Evolutionary conservation across 352 stramenopile species (phyloP), one percentile per base, ranked within the genome.

Genomic region (Phytopythium helicoides): DNA sequence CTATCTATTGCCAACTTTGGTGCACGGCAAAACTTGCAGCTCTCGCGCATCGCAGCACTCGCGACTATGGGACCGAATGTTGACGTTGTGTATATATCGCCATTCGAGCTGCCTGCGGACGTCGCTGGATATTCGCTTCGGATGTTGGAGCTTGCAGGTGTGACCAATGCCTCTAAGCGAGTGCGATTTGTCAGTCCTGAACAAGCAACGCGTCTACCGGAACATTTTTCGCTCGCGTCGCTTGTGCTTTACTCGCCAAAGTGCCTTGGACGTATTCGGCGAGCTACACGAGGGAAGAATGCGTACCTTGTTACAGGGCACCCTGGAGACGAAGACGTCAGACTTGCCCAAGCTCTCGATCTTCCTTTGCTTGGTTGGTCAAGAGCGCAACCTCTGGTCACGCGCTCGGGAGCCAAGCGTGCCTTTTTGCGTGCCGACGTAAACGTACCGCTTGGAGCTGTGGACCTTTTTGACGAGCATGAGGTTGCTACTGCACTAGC

Each of bases 401-500:
- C 86, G 22, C 74, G 86, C 34, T 95, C 89, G 0, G 86, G 84
- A 16, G 69, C 65, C 54, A 96, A 96, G 56, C 66, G 81, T 4
- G 60, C 94, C 12, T 92, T 96, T 47, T 83, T 88, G 35, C 72
- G 81, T 41, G 81, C 87, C 1, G 84, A 96, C 48, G 86, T 97
- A 16, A 95, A 93, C 58, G 80, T 93, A 3, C 87, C 86, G 15
- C 78, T 71, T 6, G 90, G 88, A 23, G 88, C 83, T 6, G 92
- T 96, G 58, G 90, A 96, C 50, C 63, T 97, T 26, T 97, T 95
- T 57, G 76, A 94, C 53, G 80, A 94, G 19, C 81, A 95, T 34
- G 89, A 97, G 48, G 47, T 97, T 14, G 71, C 86, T 22, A 68
- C 87, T 19, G 71, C 87, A 18, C 70, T 97, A 18, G 74, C 86